Evolutionary conservation across 108 stramenopile species (phyloP), one percentile per base, ranked within the genome.

Genomic region (Stephanodiscus triporus): DNA sequence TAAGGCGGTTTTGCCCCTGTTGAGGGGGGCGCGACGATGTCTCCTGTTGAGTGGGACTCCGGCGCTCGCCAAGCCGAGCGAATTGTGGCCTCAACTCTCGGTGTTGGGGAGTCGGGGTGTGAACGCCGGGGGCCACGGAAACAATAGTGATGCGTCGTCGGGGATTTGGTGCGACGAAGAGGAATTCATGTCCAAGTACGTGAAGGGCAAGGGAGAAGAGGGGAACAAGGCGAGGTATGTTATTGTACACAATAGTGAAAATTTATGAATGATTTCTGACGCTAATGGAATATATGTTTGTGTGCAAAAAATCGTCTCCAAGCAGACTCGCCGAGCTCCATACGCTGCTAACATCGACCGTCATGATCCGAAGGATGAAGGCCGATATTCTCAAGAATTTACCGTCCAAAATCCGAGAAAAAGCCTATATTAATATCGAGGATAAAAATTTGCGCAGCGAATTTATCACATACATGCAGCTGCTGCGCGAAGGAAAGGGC

Each of bases 301-400:
- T 65, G 0, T 13, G 48, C 29, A 16, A 29, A n/a, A 68, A 0
- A 54, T 54, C 16, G 1, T 23, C 3, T 30, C 56, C 56, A 37
- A 68, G 22, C 17, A 83, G 69, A 43, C 78, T 86, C 57, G 91
- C 91, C 13, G 99, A 98, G 77, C 80, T 99, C 43, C 96, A 98
- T 78, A 89, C 91, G 22, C 78, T 97, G 68, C 78, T 99, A 47
- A 92, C 94, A 17, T 85, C 94, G 8, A 96, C 94, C 0, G 86
- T 99, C 10, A 98, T 99, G 97, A 93, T 99, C 20, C 84, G 98
- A 54, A 89, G 99, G 26, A 68, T 96, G 87, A 99, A 99, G 82
- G 75, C 73, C 34, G 94, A 97, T 57, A 96, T 98, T 49, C 78
- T 99, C 9, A 95, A 89, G 70, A 84, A 96, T 34, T 76, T 99